Evolutionary conservation across 2,329 filamentous ascomycete genomes (phyloP).

Genomic region (Aquanectria penicillioides): DNA sequence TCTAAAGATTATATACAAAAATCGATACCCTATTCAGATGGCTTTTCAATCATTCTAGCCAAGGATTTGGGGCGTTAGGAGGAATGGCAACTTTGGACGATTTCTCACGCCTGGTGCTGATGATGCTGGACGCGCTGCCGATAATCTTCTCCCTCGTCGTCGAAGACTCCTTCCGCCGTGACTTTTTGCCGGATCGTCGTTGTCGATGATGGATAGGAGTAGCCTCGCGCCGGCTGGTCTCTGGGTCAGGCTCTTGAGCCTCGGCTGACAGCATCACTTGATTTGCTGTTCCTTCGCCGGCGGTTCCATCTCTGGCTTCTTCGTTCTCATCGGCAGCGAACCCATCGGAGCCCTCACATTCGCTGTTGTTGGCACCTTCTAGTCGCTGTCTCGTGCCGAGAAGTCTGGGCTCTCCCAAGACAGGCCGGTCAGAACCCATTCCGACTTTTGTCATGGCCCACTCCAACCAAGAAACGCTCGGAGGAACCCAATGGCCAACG

Average conservation of each 20-base stretch:
- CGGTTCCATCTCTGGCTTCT: neutral
- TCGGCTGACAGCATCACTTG: neutral
- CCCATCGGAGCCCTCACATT: neutral
- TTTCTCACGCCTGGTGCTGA: too few species aligned
- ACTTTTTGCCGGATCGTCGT: neutral
- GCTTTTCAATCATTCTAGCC: too few species aligned
- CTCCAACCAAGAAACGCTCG: constrained; percentile 38
- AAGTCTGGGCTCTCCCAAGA: constrained; percentile 34
- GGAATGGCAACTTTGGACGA: too few species aligned
- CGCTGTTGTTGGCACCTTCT: neutral
- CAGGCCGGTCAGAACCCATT: constrained; percentile 34
- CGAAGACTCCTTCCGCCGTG: neutral
- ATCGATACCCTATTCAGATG: too few species aligned
- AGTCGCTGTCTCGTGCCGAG: constrained; percentile 33
- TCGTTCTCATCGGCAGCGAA: neutral
- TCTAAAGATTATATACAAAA: too few species aligned
- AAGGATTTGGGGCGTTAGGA: too few species aligned
- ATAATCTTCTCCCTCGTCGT: neutral
- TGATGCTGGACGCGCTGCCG: neutral
- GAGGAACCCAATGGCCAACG: constrained; percentile 47
- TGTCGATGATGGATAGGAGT: neutral
- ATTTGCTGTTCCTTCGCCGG: too few species aligned
- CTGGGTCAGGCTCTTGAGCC: neutral
- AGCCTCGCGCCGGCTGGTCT: neutral
- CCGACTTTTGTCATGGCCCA: constrained; percentile 42